phyloP scores from a whole-genome alignment of 1,284 basidiomycete genomes.

The Malassezia furfur region DNA sequence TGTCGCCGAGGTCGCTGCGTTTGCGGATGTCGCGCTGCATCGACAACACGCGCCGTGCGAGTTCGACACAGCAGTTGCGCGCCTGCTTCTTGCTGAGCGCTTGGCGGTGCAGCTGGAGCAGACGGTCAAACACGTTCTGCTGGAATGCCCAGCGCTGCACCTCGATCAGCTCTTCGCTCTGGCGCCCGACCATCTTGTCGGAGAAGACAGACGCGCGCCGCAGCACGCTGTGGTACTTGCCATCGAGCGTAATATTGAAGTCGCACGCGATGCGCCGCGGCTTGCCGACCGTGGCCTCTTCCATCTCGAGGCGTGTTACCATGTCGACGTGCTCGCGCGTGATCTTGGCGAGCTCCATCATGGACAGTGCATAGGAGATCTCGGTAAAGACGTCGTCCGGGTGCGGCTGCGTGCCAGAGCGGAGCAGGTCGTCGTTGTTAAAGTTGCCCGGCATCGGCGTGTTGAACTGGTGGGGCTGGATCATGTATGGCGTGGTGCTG shows the following conservation, averaged over 20 bases:
- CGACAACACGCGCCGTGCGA: constrained; percentile 38
- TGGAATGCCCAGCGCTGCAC: constrained; percentile 43
- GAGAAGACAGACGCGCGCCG: constrained; percentile 29
- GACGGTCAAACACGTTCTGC: constrained; percentile 40
- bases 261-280: constrained; percentile 23
- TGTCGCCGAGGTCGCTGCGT: constrained; percentile 33
- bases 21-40: constrained; percentile 39
- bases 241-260: constrained; percentile 25
- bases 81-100: constrained; percentile 29
- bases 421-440: constrained; percentile 39
- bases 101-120: constrained; percentile 36
- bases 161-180: constrained; percentile 20
- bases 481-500: not conserved
- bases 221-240: constrained; percentile 28
- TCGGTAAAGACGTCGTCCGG: constrained; percentile 35
- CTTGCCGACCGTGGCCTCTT: constrained; percentile 20
- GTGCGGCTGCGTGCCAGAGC: constrained; percentile 23
- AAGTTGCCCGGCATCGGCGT: constrained; percentile 42
- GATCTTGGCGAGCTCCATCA: constrained; percentile 29
- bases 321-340: constrained; percentile 32
- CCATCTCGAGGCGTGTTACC: constrained; percentile 22
- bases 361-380: constrained; percentile 33
- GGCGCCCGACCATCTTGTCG: constrained; percentile 16
- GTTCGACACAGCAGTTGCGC: constrained; percentile 34
- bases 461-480: constrained; percentile 39